Evolutionary conservation across 352 stramenopile genomes (phyloP), one percentile per base, ranked within the genome.

Genomic region (Phytophthora pinifolia): DNA sequence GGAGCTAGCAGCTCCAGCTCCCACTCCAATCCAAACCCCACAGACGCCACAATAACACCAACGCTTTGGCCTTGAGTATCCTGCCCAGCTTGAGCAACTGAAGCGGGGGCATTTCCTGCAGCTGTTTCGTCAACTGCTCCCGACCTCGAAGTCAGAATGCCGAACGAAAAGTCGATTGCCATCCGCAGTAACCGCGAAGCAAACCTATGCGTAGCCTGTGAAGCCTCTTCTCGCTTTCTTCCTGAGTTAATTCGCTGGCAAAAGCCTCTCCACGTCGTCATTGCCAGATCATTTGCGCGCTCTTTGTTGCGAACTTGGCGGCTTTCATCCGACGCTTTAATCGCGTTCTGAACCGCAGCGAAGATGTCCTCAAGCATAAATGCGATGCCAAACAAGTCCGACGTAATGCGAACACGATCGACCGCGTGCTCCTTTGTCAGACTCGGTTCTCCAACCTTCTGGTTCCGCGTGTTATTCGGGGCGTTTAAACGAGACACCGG

Each of bases 81-180:
- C 5, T 62, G 18, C 1, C 34, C 17, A 52, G 33, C 6, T 43
- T 65, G 18, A 31, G 42, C 27, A 20, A 17, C 30, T 50, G 32
- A 18, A 17, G 45, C 9, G 33, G 36, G 13, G n/a, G 55, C 34
- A 61, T 60, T 33, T 14, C 43, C 54, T 25, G 51, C 41, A 46
- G n/a, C 42, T 5, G 3, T 27, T 27, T 2, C 1, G 22, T 27
- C 22, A 27, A 27, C 22, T 27, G 22, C 22, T 27, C 22, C 22
- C 5, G 51, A 38, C 4, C 36, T 46, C 27, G 54, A 42, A 25
- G 54, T 56, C 36, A 54, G 37, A 43, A 78, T 58, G 22, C 70
- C 79, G 38, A 87, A 74, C 9, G 70, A 62, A 59, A 86, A 86
- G 41, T 87, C 72, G 30, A 87, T 70, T 30, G 56, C 72, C 25